phyloP scores from a whole-genome alignment of 345 rosid species.

The Moricandia moricandioides region DNA sequence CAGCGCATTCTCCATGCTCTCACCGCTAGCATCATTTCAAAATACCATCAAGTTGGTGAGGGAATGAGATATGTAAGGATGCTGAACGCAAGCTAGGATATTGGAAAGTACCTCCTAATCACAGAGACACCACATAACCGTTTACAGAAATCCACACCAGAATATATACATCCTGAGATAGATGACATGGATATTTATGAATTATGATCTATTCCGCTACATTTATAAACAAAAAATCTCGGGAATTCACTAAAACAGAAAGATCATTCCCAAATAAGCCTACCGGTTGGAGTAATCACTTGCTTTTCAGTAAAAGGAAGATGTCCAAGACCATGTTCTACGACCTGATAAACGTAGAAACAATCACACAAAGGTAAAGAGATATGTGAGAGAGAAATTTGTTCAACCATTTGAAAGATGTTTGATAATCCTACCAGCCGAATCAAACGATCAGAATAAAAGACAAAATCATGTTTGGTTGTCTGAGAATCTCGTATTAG shows the following conservation, averaged over 20 bases:
- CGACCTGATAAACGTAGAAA: conserved; percentile 55
- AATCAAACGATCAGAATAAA: conserved; percentile 93
- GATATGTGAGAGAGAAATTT: not conserved
- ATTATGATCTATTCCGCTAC: not conserved
- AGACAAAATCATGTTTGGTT: conserved; percentile 93
- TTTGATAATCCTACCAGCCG: conserved; percentile 65
- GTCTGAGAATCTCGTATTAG: conserved; percentile 94
- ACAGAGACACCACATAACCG: conserved; percentile 96
- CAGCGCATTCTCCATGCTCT: conserved; percentile 98
- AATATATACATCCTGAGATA: conserved; percentile 84
- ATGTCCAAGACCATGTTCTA: conserved; percentile 97
- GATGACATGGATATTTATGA: not conserved
- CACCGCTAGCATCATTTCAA: conserved; percentile 59
- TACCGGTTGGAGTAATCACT: conserved; percentile 96
- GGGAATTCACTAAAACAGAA: not conserved
- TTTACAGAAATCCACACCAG: conserved; percentile 98
- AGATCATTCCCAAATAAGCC: conserved; percentile 28
- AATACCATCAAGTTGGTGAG: conserved; percentile 5
- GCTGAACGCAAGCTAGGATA: not conserved
- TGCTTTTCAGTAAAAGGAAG: conserved; percentile 97
- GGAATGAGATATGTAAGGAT: conserved; percentile 1
- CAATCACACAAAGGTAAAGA: not conserved
- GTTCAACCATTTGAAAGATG: conserved; percentile 10
- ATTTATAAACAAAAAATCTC: not conserved
- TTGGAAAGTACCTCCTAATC: conserved; percentile 74